Percentiles rank a stretch among this genome's conserved stretches.
phyloP scores from a whole-genome alignment of 768 basidiomycete species.

The Ramaria sp. region DNA sequence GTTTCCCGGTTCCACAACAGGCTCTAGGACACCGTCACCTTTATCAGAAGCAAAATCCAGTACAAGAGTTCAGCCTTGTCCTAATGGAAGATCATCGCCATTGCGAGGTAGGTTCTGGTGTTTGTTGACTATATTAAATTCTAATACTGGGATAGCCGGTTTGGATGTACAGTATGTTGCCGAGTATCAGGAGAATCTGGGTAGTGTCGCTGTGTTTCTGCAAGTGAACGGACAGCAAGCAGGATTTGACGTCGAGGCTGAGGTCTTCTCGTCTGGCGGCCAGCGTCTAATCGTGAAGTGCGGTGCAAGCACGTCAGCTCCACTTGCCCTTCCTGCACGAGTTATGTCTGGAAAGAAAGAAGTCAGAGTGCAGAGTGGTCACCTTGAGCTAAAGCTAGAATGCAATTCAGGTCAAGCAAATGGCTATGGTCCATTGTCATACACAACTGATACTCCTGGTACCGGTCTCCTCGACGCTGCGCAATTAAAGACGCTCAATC shows the following conservation, averaged over 20 bases:
- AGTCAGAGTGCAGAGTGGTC: slow-evolving; percentile 41
- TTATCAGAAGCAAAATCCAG: slow-evolving; percentile 20
- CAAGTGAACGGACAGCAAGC: slow-evolving; percentile 33
- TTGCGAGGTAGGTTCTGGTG: slow-evolving; percentile 14
- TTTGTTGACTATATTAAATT: neutral
- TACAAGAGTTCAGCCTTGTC: slow-evolving; percentile 16
- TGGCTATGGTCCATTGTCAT: slow-evolving; percentile 15
- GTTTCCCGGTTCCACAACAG: slow-evolving; percentile 14
- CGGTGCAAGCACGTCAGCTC: slow-evolving; percentile 44
- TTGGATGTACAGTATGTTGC: slow-evolving; percentile 42
- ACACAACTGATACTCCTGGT: slow-evolving; percentile 24
- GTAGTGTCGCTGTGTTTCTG: slow-evolving; percentile 68
- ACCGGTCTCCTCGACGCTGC: slow-evolving; percentile 51
- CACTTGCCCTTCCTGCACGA: slow-evolving; percentile 44
- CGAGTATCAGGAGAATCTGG: slow-evolving; percentile 82
- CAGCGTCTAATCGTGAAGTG: slow-evolving; percentile 55
- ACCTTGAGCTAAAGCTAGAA: slow-evolving; percentile 66
- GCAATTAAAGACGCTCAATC: slow-evolving; percentile 42
- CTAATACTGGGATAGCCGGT: slow-evolving; percentile 13
- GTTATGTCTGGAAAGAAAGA: slow-evolving; percentile 51
- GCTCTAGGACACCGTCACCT: slow-evolving; percentile 6
- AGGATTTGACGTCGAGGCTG: slow-evolving; percentile 49
- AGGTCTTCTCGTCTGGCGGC: slow-evolving; percentile 44
- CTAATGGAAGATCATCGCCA: slow-evolving; percentile 17
- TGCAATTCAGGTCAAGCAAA: slow-evolving; percentile 15